Evolutionary conservation across 495 filamentous ascomycete species (phyloP), one percentile per base, ranked within the genome.

Genomic region (Talaromyces liani): DNA sequence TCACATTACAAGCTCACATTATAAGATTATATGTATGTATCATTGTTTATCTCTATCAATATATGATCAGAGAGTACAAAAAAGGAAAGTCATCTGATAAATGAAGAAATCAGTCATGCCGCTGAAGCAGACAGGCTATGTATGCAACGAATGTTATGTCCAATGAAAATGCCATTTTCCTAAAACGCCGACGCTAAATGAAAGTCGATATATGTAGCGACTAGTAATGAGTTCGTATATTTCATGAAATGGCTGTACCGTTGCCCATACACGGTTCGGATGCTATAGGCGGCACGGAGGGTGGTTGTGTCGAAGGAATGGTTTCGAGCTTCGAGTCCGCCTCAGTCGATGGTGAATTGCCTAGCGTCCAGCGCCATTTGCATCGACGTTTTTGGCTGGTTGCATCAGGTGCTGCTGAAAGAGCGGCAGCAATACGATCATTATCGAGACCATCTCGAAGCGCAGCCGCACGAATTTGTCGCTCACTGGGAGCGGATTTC

Each of bases 301-400:
- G 51, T 6, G 25, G 7, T 9, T 55, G 22, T 55, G 22, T 29
- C 29, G 51, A 29, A 24, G 51, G 51, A 55, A n/a, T 29, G 51
- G 51, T 29, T 0, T 55, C 25, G 51, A 29, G 14, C 18, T 58
- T 58, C 14, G 56, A 33, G 4, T 20, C 56, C 10, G 31, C 7
- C 10, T 58, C 18, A 0, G 29, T 36, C 56, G 31, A 25, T 8
- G 56, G 27, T 22, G 31, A 58, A 34, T 58, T 47, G 0, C 76
- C 82, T 16, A 86, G 66, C 3, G 84, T 86, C 84, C 84, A 86
- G 58, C 73, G 70, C 84, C 84, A 86, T 68, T 83, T 78, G 20
- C 83, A 69, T 4, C 79, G 76, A 24, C 80, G 79, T 61, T 85
- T 85, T 61, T 69, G 69, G 2, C 82, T 77, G 25, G 72, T 74